Base-by-base conservation (phyloP, 2,329 filamentous ascomycete species). In the Microdochium bolleyi region DNA sequence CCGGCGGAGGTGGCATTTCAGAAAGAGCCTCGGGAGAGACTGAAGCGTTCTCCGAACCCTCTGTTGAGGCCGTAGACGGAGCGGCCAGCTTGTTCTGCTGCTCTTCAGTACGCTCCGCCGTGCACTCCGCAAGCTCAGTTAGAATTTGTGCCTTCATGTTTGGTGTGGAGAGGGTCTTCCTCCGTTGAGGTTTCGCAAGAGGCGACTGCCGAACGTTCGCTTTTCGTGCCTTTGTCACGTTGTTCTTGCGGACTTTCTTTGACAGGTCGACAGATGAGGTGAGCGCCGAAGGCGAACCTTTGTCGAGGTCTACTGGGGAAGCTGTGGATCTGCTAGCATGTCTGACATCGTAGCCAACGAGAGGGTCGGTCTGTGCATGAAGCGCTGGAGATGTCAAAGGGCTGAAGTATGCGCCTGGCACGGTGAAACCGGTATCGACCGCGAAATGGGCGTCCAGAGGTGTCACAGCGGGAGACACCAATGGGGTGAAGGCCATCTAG, bases 401-500 rank as follows among this genome's bases (percentile, higher is more conserved):
- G 63, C 88, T 94, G 66, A 94, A 92, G 70, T 91, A 92, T 32
- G 87, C 80, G 34, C 80, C 81, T 0, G 86, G 84, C 3, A 88
- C 76, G 5, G 80, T 78, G 60, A 83, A 89, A 49, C 73, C 72
- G 30, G 69, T 70, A 24, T 83, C 79, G 55, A 81, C 72, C 48
- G 78, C 75, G 64, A 89, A 90, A 57, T 85, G 83, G 44, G 81
- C 76, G 62, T 92, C 89, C 50, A 91, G 76, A 22, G 89, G 88
- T 2, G 88, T 92, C 46, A 92, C 88, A 3, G 88, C 89, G n/a
- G 89, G 89, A 19, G 89, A 92, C 11, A 89, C 88, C 27, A 92
- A 77, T 1, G 89, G 89, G 2, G 88, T 92, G 64, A 92, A 92
- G 10, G 84, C 76, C 79, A 89, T 83, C 82, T 87, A 62, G 25